These are phyloP conservation scores for Paxillus involutus DNA, from an alignment of 768 basidiomycete species.

Conservation along the genomic window DNA sequence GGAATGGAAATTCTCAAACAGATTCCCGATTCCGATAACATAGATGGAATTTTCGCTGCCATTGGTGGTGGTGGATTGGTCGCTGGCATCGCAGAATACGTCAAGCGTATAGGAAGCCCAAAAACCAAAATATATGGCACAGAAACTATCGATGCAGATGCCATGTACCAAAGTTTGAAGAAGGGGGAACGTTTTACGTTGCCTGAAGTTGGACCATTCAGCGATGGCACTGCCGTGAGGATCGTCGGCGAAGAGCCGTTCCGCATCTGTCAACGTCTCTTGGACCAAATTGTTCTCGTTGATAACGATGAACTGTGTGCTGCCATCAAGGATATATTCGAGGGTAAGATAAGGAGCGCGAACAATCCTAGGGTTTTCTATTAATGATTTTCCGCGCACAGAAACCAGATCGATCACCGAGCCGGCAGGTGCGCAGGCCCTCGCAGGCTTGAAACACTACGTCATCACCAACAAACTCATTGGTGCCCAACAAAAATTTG, in stretches of 20 bases:
- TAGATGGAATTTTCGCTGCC: constrained; percentile 88
- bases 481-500: constrained; percentile 84
- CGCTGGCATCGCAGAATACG: constrained; percentile 88
- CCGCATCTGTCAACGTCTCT: constrained; percentile 80
- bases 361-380: not conserved
- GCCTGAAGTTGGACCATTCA: constrained; percentile 92
- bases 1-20: constrained; percentile 97
- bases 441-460: constrained; percentile 90
- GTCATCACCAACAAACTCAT: constrained; percentile 79
- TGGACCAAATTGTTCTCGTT: constrained; percentile 82
- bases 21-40: constrained; percentile 63
- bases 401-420: constrained; percentile 97
- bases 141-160: constrained; percentile 95
- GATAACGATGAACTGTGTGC: constrained; percentile 98
- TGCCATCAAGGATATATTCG: constrained; percentile 98
- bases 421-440: constrained; percentile 89
- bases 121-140: constrained; percentile 80
- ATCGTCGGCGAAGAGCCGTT: constrained; percentile 95
- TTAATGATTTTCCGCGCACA: not conserved
- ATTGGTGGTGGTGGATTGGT: constrained; percentile 94
- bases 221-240: constrained; percentile 96
- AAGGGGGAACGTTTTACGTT: constrained; percentile 82
- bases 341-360: constrained; percentile 54
- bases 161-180: constrained; percentile 82
- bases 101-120: constrained; percentile 89